Evolutionary conservation across 2,329 filamentous ascomycete species (phyloP).

Genomic region (Aphanocladium album): DNA sequence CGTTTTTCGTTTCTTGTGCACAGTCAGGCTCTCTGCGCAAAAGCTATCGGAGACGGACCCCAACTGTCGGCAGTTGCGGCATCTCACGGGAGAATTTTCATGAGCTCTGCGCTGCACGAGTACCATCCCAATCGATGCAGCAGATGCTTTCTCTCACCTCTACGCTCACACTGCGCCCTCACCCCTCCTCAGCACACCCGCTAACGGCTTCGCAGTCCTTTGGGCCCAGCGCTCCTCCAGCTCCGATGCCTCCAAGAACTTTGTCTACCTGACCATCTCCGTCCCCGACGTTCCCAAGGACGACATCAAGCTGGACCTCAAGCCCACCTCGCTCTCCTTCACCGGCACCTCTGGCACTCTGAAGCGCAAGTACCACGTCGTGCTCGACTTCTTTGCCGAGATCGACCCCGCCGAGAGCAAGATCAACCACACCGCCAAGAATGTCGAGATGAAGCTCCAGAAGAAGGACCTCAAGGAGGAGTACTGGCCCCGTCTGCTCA

Average conservation of each 20-base stretch:
- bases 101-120: background rate
- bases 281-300: conserved; percentile 76
- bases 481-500: conserved; percentile 93
- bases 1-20: conserved; percentile 14
- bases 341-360: conserved; percentile 76
- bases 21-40: background rate
- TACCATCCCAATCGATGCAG: background rate
- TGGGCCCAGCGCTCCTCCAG: conserved; percentile 95
- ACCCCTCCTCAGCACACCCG: background rate
- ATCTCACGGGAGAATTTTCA: background rate
- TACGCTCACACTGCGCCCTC: background rate
- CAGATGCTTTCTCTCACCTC: background rate
- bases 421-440: conserved; percentile 81
- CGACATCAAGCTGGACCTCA: conserved; percentile 77
- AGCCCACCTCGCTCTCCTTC: conserved; percentile 73
- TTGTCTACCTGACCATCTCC: conserved; percentile 87
- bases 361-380: conserved; percentile 81
- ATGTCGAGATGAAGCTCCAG: conserved; percentile 82
- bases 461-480: conserved; percentile 96
- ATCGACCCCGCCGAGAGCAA: conserved; percentile 83
- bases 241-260: conserved; percentile 80
- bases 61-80: background rate
- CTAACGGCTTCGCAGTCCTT: conserved; percentile 58
- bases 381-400: conserved; percentile 83
- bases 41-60: background rate